A percentile compares a stretch with the other conserved stretches of the same genome.
phyloP scores from a whole-genome alignment of 441 rosid species.

The Rhodomyrtus psidioides region DNA sequence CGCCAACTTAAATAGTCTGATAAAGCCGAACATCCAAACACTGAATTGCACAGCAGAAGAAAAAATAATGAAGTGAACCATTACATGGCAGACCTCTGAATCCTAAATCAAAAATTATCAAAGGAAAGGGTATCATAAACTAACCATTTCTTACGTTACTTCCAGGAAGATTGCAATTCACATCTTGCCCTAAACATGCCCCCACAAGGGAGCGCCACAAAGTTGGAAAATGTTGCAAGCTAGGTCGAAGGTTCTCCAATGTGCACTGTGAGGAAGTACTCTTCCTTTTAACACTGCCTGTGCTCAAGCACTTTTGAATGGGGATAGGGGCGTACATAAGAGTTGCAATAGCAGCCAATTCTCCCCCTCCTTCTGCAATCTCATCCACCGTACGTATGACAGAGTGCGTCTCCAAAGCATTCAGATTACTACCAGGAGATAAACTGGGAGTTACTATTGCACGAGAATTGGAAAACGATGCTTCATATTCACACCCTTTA shows the following conservation, averaged over 20 bases:
- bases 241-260: slow-evolving; percentile 80
- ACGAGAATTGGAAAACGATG: slow-evolving; percentile 92
- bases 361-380: slow-evolving; percentile 96
- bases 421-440: slow-evolving; percentile 43
- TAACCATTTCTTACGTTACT: slow-evolving; percentile 63
- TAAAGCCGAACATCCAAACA: slow-evolving; percentile 48
- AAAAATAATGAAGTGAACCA: neutral
- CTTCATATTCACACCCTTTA: slow-evolving; percentile 89
- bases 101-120: neutral
- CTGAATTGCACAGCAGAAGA: slow-evolving; percentile 9
- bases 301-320: slow-evolving; percentile 65
- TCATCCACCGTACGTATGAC: slow-evolving; percentile 85
- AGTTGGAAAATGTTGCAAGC: slow-evolving; percentile 81
- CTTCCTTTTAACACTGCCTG: slow-evolving; percentile 78
- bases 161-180: slow-evolving; percentile 40
- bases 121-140: slow-evolving; percentile 10
- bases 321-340: slow-evolving; percentile 76
- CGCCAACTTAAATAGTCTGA: slow-evolving; percentile 91
- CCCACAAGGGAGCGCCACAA: slow-evolving; percentile 77
- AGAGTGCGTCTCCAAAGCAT: slow-evolving; percentile 52
- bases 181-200: slow-evolving; percentile 71
- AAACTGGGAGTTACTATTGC: slow-evolving; percentile 51
- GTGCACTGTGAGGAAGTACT: slow-evolving; percentile 88
- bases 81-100: neutral
- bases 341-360: slow-evolving; percentile 99